phyloP scores from a whole-genome alignment of 2,329 filamentous ascomycete species.

The Aspergillus fumigatus region DNA sequence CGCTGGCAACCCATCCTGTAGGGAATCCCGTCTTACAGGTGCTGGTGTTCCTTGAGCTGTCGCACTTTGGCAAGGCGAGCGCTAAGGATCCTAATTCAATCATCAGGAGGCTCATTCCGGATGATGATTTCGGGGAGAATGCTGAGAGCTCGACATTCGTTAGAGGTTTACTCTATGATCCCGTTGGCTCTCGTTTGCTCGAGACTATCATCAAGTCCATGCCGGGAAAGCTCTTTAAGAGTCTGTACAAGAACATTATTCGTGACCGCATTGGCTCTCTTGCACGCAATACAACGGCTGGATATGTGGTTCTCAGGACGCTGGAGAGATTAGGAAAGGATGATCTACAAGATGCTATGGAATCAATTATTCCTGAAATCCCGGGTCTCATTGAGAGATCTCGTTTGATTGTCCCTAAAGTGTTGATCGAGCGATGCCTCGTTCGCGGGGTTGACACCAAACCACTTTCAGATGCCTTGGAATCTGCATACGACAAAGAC shows the following conservation, averaged over 20 bases:
- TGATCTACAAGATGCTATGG: slow-evolving; percentile 69
- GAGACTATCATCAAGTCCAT: slow-evolving; percentile 78
- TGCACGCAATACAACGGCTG: slow-evolving; percentile 83
- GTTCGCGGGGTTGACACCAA: slow-evolving; percentile 59
- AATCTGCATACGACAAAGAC: slow-evolving; percentile 54
- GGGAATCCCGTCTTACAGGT: slow-evolving; percentile 93
- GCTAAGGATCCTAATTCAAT: slow-evolving; percentile 64
- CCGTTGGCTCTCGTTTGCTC: slow-evolving; percentile 81
- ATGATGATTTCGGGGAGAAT: slow-evolving; percentile 68
- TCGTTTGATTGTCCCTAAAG: slow-evolving; percentile 73
- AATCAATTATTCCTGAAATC: slow-evolving; percentile 68
- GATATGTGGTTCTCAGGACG: slow-evolving; percentile 78
- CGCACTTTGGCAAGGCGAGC: slow-evolving; percentile 64
- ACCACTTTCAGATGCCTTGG: slow-evolving; percentile 53
- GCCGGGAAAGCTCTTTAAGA: slow-evolving; percentile 87
- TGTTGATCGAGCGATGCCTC: slow-evolving; percentile 75
- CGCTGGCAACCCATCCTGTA: slow-evolving; percentile 81
- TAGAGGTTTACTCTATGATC: slow-evolving; percentile 81
- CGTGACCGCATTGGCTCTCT: slow-evolving; percentile 73
- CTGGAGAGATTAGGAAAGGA: slow-evolving; percentile 82
- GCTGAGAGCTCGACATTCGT: slow-evolving; percentile 75
- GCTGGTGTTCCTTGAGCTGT: slow-evolving; percentile 79
- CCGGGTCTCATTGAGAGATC: slow-evolving; percentile 68
- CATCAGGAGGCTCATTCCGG: slow-evolving; percentile 72
- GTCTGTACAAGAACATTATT: slow-evolving; percentile 74